Evolutionary conservation across 177 flowering plant species (phyloP).

Genomic region (Vitis hybrid): DNA sequence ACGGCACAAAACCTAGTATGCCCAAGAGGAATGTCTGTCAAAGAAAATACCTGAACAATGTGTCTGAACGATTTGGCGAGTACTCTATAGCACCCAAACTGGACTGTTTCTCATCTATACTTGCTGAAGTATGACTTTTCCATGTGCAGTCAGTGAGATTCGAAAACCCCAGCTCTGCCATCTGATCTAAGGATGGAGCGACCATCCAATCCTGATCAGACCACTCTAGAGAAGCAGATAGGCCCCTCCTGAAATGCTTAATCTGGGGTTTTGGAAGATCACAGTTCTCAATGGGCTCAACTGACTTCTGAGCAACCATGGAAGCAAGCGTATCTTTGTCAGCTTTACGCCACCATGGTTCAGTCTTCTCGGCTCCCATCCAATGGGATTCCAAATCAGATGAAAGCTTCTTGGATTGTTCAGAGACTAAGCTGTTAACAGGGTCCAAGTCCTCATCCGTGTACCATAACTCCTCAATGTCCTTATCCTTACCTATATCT

Average conservation of each 20-base stretch:
- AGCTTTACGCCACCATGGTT: conserved; percentile 25
- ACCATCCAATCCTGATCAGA: neutral
- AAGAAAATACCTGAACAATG: conserved; percentile 6
- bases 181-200: conserved; percentile 6
- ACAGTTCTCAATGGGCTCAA: conserved; percentile 22
- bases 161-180: neutral
- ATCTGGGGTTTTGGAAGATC: conserved; percentile 24
- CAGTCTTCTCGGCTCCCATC: conserved; percentile 14
- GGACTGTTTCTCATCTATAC: too few relatives aligned
- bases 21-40: too few relatives aligned
- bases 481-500: neutral
- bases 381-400: conserved; percentile 15
- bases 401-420: conserved; percentile 12
- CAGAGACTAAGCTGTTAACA: conserved; percentile 10
- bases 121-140: neutral
- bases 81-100: neutral
- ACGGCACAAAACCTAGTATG: neutral
- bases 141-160: neutral
- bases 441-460: conserved; percentile 5
- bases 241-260: conserved; percentile 4
- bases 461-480: neutral
- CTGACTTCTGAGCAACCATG: conserved; percentile 26
- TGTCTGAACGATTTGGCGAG: conserved; percentile 1
- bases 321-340: conserved; percentile 24
- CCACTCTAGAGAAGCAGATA: neutral